Conservation (phyloP, 441 rosid genomes). For the Eruca vesicaria region DNA sequence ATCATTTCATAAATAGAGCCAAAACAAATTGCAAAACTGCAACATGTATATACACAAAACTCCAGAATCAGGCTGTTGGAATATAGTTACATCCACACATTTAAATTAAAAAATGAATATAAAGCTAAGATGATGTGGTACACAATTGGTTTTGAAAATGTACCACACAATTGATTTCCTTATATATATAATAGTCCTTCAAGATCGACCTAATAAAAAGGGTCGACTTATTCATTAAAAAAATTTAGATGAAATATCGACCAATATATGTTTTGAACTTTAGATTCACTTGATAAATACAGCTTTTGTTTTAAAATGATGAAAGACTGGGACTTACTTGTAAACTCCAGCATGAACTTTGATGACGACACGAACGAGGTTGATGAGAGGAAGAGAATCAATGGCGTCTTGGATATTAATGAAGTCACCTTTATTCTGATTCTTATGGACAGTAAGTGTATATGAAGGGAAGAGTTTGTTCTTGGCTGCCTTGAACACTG, state of each 20-base stretch:
- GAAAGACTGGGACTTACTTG: constrained; percentile 55
- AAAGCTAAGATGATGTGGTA: constrained; percentile 11
- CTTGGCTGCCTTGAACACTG: constrained; percentile 71
- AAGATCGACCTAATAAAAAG: background rate
- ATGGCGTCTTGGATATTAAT: constrained; percentile 87
- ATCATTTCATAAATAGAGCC: background rate
- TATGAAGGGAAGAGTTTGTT: constrained; percentile 89
- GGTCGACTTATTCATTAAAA: background rate
- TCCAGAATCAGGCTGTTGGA: constrained; percentile 18
- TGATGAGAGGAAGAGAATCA: constrained; percentile 86
- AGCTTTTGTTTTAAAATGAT: background rate
- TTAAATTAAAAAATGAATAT: background rate
- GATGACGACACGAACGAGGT: constrained; percentile 88
- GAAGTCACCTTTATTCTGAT: constrained; percentile 71
- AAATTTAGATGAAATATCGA: constrained; percentile 1
- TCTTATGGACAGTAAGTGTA: constrained; percentile 59
- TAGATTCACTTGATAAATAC: background rate
- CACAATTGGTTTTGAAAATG: constrained; percentile 4
- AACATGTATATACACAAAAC: constrained; percentile 20
- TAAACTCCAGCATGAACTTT: constrained; percentile 93
- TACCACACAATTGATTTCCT: background rate
- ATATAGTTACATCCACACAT: constrained; percentile 2
- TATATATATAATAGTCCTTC: background rate
- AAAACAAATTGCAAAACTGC: constrained; percentile 20
- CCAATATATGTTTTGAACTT: background rate